A percentile compares a stretch with the other conserved stretches of the same genome.
These are phyloP conservation scores for Chalciporus chontae DNA, from an alignment of 768 basidiomycete species.

Conservation along the genomic window DNA sequence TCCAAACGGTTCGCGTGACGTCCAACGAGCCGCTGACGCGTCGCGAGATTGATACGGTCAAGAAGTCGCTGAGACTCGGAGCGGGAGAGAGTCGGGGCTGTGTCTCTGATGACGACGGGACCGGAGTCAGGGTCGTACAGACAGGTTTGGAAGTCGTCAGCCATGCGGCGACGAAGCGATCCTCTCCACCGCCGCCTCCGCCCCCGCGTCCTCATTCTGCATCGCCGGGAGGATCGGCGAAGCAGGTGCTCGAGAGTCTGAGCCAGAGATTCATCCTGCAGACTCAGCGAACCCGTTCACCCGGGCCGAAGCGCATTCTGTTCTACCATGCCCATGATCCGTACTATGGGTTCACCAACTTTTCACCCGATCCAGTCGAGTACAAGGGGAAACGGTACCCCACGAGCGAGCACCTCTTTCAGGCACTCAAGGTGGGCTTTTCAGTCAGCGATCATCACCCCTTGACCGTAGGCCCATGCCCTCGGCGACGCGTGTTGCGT, in stretches of 20 bases:
- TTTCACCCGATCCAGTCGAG: conserved; percentile 40
- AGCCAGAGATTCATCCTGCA: neutral
- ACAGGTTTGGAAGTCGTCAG: conserved; percentile 24
- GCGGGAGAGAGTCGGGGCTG: conserved; percentile 27
- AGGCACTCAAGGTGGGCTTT: conserved; percentile 39
- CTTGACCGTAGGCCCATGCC: neutral
- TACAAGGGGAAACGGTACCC: conserved; percentile 39
- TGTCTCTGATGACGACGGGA: conserved; percentile 27
- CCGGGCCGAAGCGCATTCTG: conserved; percentile 23
- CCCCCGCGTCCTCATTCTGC: conserved; percentile 24
- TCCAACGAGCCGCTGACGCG: conserved; percentile 26
- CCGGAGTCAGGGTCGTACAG: conserved; percentile 26
- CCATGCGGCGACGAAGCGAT: conserved; percentile 5
- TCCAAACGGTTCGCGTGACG: conserved; percentile 28
- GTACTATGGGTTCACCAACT: conserved; percentile 42
- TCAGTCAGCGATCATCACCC: neutral
- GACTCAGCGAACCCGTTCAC: conserved; percentile 7
- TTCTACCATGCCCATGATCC: conserved; percentile 32
- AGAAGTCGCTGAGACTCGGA: conserved; percentile 24
- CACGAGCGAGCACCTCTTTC: conserved; percentile 47
- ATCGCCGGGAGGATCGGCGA: conserved; percentile 11
- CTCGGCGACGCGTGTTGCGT: neutral
- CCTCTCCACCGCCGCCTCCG: conserved; percentile 6
- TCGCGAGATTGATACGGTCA: conserved; percentile 28
- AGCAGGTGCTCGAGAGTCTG: conserved; percentile 8